Percentiles rank a stretch among this genome's conserved stretches.
Evolutionary conservation across 805 yeast species (phyloP).

Genomic region (Candida vaughaniae): DNA sequence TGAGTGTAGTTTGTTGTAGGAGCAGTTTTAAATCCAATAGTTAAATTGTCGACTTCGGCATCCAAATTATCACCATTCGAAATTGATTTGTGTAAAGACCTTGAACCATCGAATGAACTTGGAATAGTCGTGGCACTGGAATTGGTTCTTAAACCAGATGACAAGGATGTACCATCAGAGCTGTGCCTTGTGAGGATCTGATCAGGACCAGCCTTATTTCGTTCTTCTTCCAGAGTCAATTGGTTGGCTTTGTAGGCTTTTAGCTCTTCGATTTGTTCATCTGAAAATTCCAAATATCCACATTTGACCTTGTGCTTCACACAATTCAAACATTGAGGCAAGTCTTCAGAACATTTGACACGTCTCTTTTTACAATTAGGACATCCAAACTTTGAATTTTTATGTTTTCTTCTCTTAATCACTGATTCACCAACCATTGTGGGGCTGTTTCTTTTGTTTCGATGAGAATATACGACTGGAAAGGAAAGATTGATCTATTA

Average conservation of each 20-base stretch:
- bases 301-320: conserved; percentile 39
- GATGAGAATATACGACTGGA: not conserved
- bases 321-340: conserved; percentile 41
- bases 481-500: too few species aligned
- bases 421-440: conserved; percentile 1
- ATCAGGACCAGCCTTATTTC: not conserved
- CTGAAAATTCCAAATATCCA: conserved; percentile 36
- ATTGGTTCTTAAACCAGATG: too few species aligned
- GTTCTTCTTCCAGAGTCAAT: too few species aligned
- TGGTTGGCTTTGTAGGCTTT: conserved; percentile 16
- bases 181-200: not conserved
- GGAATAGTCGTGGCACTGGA: not conserved
- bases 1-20: conserved; percentile 1
- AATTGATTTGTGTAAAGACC: not conserved
- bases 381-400: conserved; percentile 46
- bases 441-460: not conserved
- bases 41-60: conserved; percentile 17
- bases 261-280: conserved; percentile 30
- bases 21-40: conserved; percentile 13
- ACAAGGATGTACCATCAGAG: not conserved
- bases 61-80: conserved; percentile 1
- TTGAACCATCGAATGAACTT: not conserved
- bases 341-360: conserved; percentile 47
- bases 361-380: conserved; percentile 49
- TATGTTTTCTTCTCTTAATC: conserved; percentile 25